Base-by-base conservation (phyloP, 2,329 filamentous ascomycete species). In the Colletotrichum chrysophilum region DNA sequence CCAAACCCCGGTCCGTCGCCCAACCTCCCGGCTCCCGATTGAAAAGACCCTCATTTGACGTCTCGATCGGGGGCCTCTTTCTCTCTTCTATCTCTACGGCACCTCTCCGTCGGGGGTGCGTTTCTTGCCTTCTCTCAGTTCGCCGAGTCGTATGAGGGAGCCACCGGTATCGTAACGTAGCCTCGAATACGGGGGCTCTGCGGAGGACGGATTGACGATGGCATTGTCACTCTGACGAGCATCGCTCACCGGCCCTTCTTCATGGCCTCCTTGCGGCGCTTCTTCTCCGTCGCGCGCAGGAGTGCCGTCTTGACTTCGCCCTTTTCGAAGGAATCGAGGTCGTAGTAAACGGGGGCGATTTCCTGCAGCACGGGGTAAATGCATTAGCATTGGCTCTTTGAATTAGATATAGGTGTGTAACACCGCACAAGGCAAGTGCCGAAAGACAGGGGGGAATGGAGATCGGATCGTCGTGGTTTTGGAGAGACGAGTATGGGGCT, bases 271-370 rank as follows among this genome's bases (percentile, higher is more conserved):
- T 89, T 91, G 74, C 92, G 87, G 78, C 88, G 88, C 81, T 92
- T 88, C 87, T 90, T 93, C 77, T 93, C 91, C 2, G 87, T 84
- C 1, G 91, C 88, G 26, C 89, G 85, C 77, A 88, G 86, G 36
- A 94, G 85, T 4, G 92, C 91, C 48, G 91, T 92, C 86, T 94
- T 96, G 79, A 98, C 93, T 76, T 98, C 96, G 69, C 96, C 95
- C 84, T 98, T 95, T 67, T 91, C 92, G 85, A 98, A 98, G 0
- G 90, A 90, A 2, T 93, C 89, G 13, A 98, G 85, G 81, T 99
- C 95, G 85, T 98, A 99, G 86, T 99, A 99, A 21, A 90, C 92
- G 4, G 96, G 96, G 6, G 97, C 96, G 78, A 98, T 98, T 85
- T 99, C 97, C 94, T 96, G 78, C 18, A 16, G 55, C 30, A 26